phyloP scores from a whole-genome alignment of 108 stramenopile species.

The Pseudonitzschia multiseries region DNA sequence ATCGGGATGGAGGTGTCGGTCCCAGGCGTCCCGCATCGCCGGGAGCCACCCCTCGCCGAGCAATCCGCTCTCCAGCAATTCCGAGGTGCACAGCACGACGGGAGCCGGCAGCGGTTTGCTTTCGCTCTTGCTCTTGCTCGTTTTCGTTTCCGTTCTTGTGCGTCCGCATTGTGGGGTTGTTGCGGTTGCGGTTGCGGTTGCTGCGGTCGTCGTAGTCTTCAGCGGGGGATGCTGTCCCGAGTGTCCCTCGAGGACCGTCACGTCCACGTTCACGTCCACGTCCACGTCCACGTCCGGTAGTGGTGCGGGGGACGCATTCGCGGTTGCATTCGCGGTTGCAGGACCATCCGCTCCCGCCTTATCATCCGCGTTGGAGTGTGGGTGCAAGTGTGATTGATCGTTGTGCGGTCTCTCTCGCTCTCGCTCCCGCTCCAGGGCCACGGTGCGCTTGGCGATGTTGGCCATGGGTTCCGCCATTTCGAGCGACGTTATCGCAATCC shows the following conservation, averaged over 20 bases:
- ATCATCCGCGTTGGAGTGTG: no score
- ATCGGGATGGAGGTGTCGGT: slow-evolving; percentile 58
- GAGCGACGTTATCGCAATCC: slow-evolving; percentile 25
- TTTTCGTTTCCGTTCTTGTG: no score
- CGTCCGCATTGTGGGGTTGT: slow-evolving; percentile 13
- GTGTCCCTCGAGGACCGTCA: no score
- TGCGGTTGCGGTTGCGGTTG: neutral
- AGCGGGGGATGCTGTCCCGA: no score
- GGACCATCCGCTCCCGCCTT: no score
- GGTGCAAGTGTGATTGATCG: no score
- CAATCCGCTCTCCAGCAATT: slow-evolving; percentile 79
- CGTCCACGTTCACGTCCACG: no score
- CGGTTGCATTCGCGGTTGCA: no score
- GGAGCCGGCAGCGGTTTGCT: slow-evolving; percentile 28
- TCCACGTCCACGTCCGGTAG: neutral
- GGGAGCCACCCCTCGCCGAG: slow-evolving; percentile 81
- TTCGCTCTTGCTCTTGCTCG: neutral
- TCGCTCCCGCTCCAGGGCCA: slow-evolving; percentile 46
- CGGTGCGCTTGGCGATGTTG: slow-evolving; percentile 47
- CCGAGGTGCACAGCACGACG: slow-evolving; percentile 64
- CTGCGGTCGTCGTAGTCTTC: no score
- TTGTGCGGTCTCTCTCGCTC: neutral
- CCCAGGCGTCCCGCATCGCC: slow-evolving; percentile 78
- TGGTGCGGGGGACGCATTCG: no score
- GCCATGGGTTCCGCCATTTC: slow-evolving; percentile 88